phyloP scores from a whole-genome alignment of 148 eudicot species.

The Fallopia convolvulus region DNA sequence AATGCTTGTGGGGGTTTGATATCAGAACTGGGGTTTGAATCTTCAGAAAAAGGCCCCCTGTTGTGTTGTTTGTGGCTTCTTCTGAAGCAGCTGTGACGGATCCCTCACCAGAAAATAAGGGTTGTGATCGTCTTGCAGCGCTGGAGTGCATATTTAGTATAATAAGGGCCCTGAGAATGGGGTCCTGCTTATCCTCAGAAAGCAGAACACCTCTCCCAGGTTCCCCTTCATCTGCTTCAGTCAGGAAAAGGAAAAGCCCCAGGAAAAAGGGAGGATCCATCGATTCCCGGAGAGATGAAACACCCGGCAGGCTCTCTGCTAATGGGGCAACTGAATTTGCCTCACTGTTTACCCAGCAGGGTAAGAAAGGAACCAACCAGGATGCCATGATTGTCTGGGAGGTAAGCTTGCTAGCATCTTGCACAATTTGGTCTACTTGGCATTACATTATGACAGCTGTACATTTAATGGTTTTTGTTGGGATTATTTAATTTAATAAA shows the following conservation, averaged over 20 bases:
- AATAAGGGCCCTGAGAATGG: constrained; percentile 96
- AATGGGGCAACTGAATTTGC: constrained; percentile 79
- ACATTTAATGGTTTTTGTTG: not conserved
- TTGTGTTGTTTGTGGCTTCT: not conserved
- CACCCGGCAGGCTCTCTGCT: constrained; percentile 61
- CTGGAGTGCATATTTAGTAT: constrained; percentile 85
- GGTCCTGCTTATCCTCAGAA: constrained; percentile 90
- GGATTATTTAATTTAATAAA: not conserved
- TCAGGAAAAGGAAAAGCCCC: constrained; percentile 46
- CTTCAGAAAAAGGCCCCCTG: not conserved
- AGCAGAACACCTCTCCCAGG: constrained; percentile 45
- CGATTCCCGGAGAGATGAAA: constrained; percentile 47
- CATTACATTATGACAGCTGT: not conserved
- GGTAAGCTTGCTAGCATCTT: constrained; percentile 31
- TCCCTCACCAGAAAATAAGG: constrained; percentile 39
- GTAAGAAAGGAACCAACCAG: constrained; percentile 91
- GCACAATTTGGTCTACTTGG: not conserved
- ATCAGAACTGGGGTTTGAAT: not conserved
- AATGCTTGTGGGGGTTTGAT: not conserved
- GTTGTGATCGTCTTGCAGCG: constrained; percentile 49
- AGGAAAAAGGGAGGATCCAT: constrained; percentile 40
- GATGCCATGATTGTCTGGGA: constrained; percentile 99
- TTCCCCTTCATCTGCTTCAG: constrained; percentile 41
- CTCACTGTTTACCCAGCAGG: constrained; percentile 78
- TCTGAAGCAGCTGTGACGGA: constrained; percentile 41